phyloP scores from a whole-genome alignment of 208 protist genomes.

The Crithidia bombi region DNA sequence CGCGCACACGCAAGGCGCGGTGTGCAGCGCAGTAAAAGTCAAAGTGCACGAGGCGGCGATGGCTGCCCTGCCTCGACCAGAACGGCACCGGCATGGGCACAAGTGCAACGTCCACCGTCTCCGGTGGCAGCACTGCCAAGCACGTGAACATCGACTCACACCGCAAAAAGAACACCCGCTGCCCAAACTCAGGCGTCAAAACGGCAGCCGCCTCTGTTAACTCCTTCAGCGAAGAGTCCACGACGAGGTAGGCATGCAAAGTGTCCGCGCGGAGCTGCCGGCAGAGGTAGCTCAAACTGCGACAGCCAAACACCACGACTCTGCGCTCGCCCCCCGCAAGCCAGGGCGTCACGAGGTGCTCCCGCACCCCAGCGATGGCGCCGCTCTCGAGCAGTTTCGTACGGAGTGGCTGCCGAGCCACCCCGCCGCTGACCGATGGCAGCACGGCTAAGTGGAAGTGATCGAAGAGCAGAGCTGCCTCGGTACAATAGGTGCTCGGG shows the following conservation, averaged over 20 bases:
- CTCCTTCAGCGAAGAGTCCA: conserved; percentile 62
- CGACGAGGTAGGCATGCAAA: conserved; percentile 50
- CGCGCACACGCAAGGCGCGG: conserved; percentile 41
- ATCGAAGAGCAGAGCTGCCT: conserved; percentile 44
- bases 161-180: conserved; percentile 70
- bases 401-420: conserved; percentile 48
- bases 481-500: conserved; percentile 52
- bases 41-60: conserved; percentile 71
- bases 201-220: conserved; percentile 48
- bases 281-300: conserved; percentile 53
- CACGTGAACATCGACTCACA: conserved; percentile 77
- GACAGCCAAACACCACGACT: conserved; percentile 69
- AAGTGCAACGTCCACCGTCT: conserved; percentile 60
- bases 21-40: conserved; percentile 72
- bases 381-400: conserved; percentile 28
- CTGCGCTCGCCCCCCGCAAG: conserved; percentile 21
- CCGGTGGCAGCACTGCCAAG: conserved; percentile 48
- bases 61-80: conserved; percentile 58
- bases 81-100: conserved; percentile 82
- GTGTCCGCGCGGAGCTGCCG: conserved; percentile 49
- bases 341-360: conserved; percentile 37
- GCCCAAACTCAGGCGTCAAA: conserved; percentile 4
- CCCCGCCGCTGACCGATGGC: conserved; percentile 49
- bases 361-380: conserved; percentile 20
- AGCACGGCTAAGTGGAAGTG: conserved; percentile 57